phyloP scores from a whole-genome alignment of 2,329 filamentous ascomycete genomes.

The Rhynchosporium agropyri region DNA sequence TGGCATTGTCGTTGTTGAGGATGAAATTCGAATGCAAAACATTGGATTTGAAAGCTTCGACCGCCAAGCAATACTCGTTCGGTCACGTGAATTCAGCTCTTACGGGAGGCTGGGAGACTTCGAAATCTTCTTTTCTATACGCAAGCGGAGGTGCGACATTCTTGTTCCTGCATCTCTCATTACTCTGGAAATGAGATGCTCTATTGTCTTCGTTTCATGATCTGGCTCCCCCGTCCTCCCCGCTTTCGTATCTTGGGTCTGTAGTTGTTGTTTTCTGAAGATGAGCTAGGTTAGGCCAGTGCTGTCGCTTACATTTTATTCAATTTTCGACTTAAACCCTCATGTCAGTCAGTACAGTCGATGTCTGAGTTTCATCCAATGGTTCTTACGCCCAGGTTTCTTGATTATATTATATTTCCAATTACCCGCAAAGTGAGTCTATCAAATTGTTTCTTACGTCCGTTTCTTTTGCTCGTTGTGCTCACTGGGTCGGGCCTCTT shows the following conservation, averaged over 20 bases:
- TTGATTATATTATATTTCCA: background rate
- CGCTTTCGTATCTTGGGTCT: background rate
- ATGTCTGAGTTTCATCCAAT: background rate
- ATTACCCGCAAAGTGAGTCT: background rate
- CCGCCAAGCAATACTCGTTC: background rate
- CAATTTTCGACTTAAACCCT: background rate
- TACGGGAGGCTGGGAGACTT: background rate
- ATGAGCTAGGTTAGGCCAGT: background rate
- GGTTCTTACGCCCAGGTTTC: no score
- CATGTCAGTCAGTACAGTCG: background rate
- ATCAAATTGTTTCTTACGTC: background rate
- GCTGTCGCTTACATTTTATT: background rate
- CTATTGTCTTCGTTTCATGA: no score
- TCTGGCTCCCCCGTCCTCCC: no score
- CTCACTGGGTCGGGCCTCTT: slow-evolving; percentile 14
- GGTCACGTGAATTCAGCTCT: background rate
- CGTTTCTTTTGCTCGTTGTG: slow-evolving; percentile 1
- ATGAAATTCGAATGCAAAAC: background rate
- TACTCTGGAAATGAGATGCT: no score
- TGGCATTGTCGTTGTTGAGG: background rate
- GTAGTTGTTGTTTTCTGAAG: background rate
- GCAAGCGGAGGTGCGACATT: background rate
- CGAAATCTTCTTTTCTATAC: background rate
- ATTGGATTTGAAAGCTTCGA: background rate
- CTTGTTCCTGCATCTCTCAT: background rate